Evolutionary conservation across 352 stramenopile genomes (phyloP), one percentile per base, ranked within the genome.

Genomic region (Pythium graminicola): DNA sequence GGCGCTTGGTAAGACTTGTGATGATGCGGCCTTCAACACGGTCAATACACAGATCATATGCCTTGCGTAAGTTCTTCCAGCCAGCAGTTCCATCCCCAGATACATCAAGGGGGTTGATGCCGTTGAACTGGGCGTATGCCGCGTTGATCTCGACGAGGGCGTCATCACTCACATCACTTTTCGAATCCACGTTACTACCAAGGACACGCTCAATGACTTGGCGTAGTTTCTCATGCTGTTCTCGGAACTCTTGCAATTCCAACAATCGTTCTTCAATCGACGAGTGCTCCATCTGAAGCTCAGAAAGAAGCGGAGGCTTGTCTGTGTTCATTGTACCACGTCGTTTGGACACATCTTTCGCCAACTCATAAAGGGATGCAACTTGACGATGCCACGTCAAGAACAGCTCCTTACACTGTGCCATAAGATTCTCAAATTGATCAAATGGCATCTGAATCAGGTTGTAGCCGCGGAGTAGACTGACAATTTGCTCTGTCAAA

Each of bases 1-100:
- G 58, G 9, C 85, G 74, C 50, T 78, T 92, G 6, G 86, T 93
- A 17, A 98, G 70, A 52, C 85, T 95, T 33, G 60, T 80, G 47
- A 95, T 95, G 52, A 98, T 95, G 28, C 84, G 76, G 4, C 86
- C 86, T 82, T 98, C 94, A 13, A 97, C 78, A 26, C 80, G 78
- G 55, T 98, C 91, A 45, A 98, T 89, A 27, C 85, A 89, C 22
- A 91, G 44, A 45, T 97, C 85, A 59, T 97, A 97, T 6, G 86
- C 70, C 65, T 95, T 95, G 26, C 75, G 74, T 33, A 96, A 65
- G 23, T 84, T 87, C 44, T 87, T 81, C 90, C 89, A 97, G 26
- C 80, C 72, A 7, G 62, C 79, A 22, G 73, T 72, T 2, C 89
- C 89, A 57, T 94, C 83, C 8, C 73, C 70, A 14, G 85, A 92